A percentile compares a stretch with the other conserved stretches of the same genome.
phyloP scores from a whole-genome alignment of 768 basidiomycete species.

The Tylopilus sp. region DNA sequence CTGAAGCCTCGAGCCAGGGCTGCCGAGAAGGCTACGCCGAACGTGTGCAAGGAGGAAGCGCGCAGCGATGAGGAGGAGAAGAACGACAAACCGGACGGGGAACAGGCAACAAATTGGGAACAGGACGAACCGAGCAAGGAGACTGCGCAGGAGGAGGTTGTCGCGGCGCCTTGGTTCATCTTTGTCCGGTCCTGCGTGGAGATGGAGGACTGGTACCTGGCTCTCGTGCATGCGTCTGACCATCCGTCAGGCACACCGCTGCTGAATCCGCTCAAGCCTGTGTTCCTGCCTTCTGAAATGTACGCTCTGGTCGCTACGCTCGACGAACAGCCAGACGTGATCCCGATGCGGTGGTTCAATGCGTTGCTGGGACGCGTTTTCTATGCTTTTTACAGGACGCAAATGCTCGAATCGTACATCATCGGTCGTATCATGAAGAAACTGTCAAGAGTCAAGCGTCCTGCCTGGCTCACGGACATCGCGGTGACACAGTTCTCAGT shows the following conservation, averaged over 20 bases:
- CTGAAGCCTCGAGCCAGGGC: slow-evolving; percentile 49
- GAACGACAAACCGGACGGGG: slow-evolving; percentile 27
- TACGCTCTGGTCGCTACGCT: slow-evolving; percentile 74
- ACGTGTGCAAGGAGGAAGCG: slow-evolving; percentile 52
- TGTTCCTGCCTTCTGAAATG: slow-evolving; percentile 83
- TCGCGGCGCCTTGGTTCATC: slow-evolving; percentile 83
- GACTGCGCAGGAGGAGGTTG: slow-evolving; percentile 46
- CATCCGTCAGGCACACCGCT: slow-evolving; percentile 60
- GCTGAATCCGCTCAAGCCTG: slow-evolving; percentile 52
- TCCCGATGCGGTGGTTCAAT: slow-evolving; percentile 97
- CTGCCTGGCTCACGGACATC: slow-evolving; percentile 80
- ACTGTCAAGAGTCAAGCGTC: slow-evolving; percentile 85
- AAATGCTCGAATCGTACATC: slow-evolving; percentile 77
- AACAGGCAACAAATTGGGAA: slow-evolving; percentile 26
- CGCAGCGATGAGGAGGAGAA: slow-evolving; percentile 25
- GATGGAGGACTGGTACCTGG: slow-evolving; percentile 97
- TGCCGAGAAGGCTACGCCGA: slow-evolving; percentile 40
- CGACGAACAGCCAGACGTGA: slow-evolving; percentile 92
- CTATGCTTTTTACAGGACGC: slow-evolving; percentile 87
- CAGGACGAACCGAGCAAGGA: slow-evolving; percentile 37
- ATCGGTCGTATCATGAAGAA: slow-evolving; percentile 91
- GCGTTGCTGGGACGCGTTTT: slow-evolving; percentile 90
- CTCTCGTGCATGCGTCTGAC: slow-evolving; percentile 71
- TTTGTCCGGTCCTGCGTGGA: slow-evolving; percentile 84
- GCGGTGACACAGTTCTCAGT: slow-evolving; percentile 87